Evolutionary conservation across 805 yeast genomes (phyloP).

Genomic region (Hanseniaspora jakobsenii): DNA sequence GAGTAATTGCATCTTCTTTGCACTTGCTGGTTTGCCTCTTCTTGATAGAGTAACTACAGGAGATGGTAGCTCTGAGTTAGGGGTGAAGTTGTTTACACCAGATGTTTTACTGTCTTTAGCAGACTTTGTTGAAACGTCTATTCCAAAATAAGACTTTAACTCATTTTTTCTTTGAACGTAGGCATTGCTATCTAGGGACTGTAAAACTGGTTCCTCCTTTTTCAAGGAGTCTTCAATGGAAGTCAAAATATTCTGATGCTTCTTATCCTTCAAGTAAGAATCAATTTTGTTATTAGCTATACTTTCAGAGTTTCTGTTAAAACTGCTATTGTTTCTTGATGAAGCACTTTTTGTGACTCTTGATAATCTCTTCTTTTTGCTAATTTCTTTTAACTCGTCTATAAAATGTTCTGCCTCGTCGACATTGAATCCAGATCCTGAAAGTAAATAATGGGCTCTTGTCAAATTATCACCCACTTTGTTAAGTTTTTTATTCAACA

Average conservation of each 20-base stretch:
- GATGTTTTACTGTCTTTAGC: background rate
- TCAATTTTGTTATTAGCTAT: conserved; percentile 37
- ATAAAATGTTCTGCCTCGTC: conserved; percentile 65
- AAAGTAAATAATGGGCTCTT: conserved; percentile 76
- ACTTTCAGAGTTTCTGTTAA: conserved; percentile 16
- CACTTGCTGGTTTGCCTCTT: conserved; percentile 20
- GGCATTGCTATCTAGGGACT: conserved; percentile 52
- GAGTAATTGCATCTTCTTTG: conserved; percentile 23
- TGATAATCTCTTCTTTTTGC: conserved; percentile 24
- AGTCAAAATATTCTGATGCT: conserved; percentile 68
- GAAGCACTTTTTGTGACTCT: conserved; percentile 12
- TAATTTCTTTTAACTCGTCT: conserved; percentile 27
- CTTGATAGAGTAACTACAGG: too few relatives aligned
- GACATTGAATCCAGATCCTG: conserved; percentile 77
- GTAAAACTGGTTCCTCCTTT: conserved; percentile 72
- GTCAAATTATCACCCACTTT: conserved; percentile 35
- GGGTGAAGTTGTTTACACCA: too few relatives aligned
- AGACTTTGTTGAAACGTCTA: conserved; percentile 30
- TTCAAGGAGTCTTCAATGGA: conserved; percentile 72
- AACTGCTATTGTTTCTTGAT: conserved; percentile 20
- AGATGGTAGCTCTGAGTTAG: too few relatives aligned
- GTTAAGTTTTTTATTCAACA: conserved; percentile 23
- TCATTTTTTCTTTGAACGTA: conserved; percentile 74
- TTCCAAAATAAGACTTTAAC: conserved; percentile 60
- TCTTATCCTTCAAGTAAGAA: conserved; percentile 50